Base-by-base conservation (phyloP, 2,329 filamentous ascomycete genomes). In the Phymatotrichopsis omnivora region DNA sequence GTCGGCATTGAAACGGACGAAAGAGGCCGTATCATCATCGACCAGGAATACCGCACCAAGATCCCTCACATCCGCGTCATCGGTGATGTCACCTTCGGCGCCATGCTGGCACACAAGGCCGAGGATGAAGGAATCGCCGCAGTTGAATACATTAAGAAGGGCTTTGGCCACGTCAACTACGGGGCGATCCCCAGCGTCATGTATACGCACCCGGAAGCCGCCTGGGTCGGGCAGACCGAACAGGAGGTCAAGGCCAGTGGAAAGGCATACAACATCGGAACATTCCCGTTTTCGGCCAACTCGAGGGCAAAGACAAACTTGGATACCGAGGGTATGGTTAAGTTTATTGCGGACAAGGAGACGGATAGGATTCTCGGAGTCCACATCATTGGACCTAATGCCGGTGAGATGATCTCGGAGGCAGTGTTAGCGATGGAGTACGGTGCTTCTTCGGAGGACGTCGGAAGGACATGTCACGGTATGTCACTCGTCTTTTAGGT, bases 321-420 rank as follows among this genome's bases (percentile, higher is more conserved):
- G 58, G 91, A 98, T 64, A 84, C 84, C 27, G 91, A 98, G 48
- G 91, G 91, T 59, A 70, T 94, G 66, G 91, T 98, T 60, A 98
- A 98, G 76, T 59, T 98, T 71, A 73, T 98, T 52, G 81, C 87
- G 28, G 91, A 98, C 64, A 85, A 86, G 40, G 84, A 96, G 75
- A 98, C 91, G 27, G 91, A 98, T 68, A 78, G 91, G 58, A 82
- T 98, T 58, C 73, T 98, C 53, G 91, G 91, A 57, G 81, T 94
- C 55, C 91, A 98, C 74, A 96, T 98, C 66, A 81, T 98, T 60
- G 91, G 91, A 49, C 75, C 91, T 59, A 91, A 91, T 65, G 91
- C 91, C 32, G 91, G 91, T 61, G 91, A 98, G 74, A 96, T 98
- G 91, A 95, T 98, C 70, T 91, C 91, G 2, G 91, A 98, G 71